Evolutionary conservation across 2,329 filamentous ascomycete genomes (phyloP), one percentile per base, ranked within the genome.

Genomic region (Trichoderma oligosporum): DNA sequence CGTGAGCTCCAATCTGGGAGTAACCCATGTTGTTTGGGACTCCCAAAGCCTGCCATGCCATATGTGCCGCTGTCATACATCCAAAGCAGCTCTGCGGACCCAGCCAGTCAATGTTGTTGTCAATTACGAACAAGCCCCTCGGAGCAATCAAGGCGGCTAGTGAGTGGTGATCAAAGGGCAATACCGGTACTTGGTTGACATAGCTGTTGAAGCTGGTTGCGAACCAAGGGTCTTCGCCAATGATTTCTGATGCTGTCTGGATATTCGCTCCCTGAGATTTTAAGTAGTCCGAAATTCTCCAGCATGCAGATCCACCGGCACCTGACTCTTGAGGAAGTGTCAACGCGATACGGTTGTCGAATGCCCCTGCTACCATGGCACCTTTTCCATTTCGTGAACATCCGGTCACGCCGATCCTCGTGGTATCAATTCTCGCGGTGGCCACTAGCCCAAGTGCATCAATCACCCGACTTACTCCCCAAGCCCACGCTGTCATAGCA

Each of bases 321-420:
- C 51, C 51, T 6, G 51, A 54, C n/a, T 54, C 39, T 33, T 54
- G 51, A n/a, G 49, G 51, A 24, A 45, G 51, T 14, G 51, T 54
- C 12, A 45, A 6, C 12, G 24, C 51, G 29, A 54, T 45, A 4
- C 51, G 39, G 22, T 36, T 54, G 14, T 54, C 39, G 11, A 54
- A 54, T 1, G 51, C 51, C 5, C 39, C 51, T 27, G 51, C 51
- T 18, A 54, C 29, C 29, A 54, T 27, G n/a, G 39, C 39, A 24
- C 51, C 51, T 7, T 54, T 54, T n/a, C 51, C 39, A 4, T 54
- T 54, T 24, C 39, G 39, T 7, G 51, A 54, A 11, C 51, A 54
- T 20, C 39, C 39, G 7, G 51, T 54, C 22, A 54, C 51, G 7
- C 51, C 51, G 29, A 54, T 44, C 22, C 5, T 54, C 11, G 39